A percentile compares a stretch with the other conserved stretches of the same genome.
Evolutionary conservation across 768 basidiomycete species (phyloP).

Genomic region (Asterophora parasitica): DNA sequence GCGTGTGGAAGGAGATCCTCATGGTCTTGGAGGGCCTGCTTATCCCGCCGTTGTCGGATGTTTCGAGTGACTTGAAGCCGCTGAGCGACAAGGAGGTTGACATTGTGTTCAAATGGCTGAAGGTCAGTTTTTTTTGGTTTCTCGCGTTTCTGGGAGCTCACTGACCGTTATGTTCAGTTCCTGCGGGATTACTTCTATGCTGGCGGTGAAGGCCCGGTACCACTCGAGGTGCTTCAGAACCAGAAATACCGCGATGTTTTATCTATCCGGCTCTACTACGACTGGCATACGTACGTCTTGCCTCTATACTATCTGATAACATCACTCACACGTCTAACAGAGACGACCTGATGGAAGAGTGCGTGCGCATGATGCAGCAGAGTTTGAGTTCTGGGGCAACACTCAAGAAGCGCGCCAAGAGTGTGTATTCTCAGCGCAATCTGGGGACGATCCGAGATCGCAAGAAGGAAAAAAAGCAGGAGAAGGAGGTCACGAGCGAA

Average conservation of each 20-base stretch:
- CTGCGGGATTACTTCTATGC: constrained; percentile 93
- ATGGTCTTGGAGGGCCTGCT: constrained; percentile 80
- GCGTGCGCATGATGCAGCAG: constrained; percentile 92
- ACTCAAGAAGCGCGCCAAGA: constrained; percentile 87
- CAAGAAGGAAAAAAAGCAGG: constrained; percentile 86
- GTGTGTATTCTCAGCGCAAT: constrained; percentile 88
- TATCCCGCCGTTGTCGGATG: constrained; percentile 85
- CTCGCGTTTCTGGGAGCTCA: background rate
- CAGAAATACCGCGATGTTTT: constrained; percentile 91
- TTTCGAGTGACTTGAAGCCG: constrained; percentile 85
- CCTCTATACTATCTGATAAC: background rate
- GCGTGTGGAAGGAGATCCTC: constrained; percentile 95
- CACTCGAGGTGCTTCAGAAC: constrained; percentile 83
- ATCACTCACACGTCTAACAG: constrained; percentile 30
- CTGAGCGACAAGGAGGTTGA: constrained; percentile 95
- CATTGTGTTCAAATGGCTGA: constrained; percentile 97
- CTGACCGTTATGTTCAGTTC: constrained; percentile 49
- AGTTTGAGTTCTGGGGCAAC: constrained; percentile 69
- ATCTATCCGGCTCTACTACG: constrained; percentile 91
- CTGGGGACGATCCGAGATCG: constrained; percentile 93
- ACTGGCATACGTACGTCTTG: constrained; percentile 78
- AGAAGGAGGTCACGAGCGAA: constrained; percentile 71
- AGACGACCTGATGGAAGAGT: constrained; percentile 88
- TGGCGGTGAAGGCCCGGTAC: constrained; percentile 86
- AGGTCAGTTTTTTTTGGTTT: constrained; percentile 41